Conservation (phyloP, 2,329 filamentous ascomycete species). For the Trichoderma cornu-damae region DNA sequence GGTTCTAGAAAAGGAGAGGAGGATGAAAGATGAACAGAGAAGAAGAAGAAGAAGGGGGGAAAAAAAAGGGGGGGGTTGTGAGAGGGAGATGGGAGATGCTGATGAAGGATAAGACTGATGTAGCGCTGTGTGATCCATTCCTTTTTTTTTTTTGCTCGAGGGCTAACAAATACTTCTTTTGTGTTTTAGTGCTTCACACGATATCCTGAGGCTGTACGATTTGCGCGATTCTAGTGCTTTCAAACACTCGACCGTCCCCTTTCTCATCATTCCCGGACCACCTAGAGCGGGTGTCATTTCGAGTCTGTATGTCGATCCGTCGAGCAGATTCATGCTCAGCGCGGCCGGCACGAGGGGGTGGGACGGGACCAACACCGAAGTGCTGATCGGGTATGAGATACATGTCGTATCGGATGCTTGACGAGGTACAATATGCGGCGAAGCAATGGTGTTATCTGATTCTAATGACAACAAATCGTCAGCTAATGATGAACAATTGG, state of each 20-base stretch:
- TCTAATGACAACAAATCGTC: not conserved
- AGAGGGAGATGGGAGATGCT: too few relatives aligned
- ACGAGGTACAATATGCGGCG: not conserved
- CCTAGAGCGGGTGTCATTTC: constrained; percentile 80
- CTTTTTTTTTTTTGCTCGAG: not conserved
- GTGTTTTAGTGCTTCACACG: constrained; percentile 70
- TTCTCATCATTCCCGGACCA: constrained; percentile 90
- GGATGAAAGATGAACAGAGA: not conserved
- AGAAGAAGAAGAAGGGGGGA: not conserved
- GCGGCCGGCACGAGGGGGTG: constrained; percentile 89
- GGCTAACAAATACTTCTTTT: not conserved
- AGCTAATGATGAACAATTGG: not conserved
- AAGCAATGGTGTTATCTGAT: not conserved
- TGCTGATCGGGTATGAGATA: constrained; percentile 92
- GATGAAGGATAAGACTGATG: too few relatives aligned
- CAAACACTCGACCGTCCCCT: constrained; percentile 79
- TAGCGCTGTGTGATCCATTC: not conserved
- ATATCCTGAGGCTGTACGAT: constrained; percentile 91
- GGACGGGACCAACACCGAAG: constrained; percentile 88
- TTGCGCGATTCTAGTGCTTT: constrained; percentile 60
- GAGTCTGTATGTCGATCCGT: constrained; percentile 78
- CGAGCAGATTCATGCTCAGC: constrained; percentile 85
- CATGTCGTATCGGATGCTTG: constrained; percentile 24
- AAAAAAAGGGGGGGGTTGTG: too few relatives aligned
- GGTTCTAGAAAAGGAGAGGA: not conserved